phyloP scores from a whole-genome alignment of 202 grass and related monocot species.

The Cymbopogon flexuosus region DNA sequence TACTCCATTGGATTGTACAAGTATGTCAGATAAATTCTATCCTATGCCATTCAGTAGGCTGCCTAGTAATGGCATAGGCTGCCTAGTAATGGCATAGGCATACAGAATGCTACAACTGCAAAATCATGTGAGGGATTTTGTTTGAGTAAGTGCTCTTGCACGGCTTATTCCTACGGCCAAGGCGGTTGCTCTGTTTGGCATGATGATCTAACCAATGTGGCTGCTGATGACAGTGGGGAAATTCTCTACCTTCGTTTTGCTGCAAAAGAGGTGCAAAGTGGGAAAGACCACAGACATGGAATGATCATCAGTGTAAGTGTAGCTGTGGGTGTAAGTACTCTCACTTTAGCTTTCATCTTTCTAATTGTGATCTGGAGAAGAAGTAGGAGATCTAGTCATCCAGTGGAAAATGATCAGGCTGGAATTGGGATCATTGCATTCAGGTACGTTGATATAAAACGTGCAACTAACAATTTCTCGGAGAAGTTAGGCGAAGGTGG shows the following conservation, averaged over 20 bases:
- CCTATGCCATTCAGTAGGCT: neutral
- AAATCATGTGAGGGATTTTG: neutral
- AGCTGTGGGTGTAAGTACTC: neutral
- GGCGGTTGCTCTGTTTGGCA: neutral
- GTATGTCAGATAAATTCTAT: neutral
- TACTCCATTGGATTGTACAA: conserved; percentile 23
- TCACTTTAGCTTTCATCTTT: neutral
- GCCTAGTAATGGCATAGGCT: neutral
- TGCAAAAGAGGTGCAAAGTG: neutral
- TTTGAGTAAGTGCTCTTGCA: neutral
- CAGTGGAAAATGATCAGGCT: neutral
- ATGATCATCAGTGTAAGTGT: neutral
- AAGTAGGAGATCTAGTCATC: neutral
- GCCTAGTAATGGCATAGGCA: neutral
- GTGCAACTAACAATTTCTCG: neutral
- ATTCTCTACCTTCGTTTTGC: neutral
- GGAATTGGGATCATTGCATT: conserved; percentile 37
- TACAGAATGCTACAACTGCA: neutral
- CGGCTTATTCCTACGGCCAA: neutral
- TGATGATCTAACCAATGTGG: neutral
- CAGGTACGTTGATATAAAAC: conserved; percentile 13
- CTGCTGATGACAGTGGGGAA: neutral
- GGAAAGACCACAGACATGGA: neutral
- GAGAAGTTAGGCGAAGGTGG: neutral
- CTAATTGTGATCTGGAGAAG: conserved; percentile 13